These are phyloP conservation scores for Gonapodya prolifera DNA, from an alignment of 192 early-diverging fungal genomes.

Conservation along the genomic window DNA sequence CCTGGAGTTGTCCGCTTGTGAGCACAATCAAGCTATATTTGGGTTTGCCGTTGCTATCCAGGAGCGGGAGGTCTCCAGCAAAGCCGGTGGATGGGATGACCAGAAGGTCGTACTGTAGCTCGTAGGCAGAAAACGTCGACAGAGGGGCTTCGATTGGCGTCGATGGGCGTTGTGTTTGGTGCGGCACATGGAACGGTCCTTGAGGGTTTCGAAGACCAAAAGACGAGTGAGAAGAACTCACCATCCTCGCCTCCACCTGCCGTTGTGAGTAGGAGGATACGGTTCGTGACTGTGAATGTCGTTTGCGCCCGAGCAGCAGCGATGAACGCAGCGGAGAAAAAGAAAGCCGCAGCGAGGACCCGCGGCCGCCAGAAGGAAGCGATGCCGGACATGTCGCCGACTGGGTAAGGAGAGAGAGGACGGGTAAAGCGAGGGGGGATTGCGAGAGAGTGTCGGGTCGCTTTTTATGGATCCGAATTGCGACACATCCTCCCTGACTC, in stretches of 20 bases:
- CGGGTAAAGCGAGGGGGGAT: too few species aligned
- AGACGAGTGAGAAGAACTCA: background rate
- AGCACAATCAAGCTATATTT: slow-evolving; percentile 2
- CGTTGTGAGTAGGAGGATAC: background rate
- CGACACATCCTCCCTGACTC: too few species aligned
- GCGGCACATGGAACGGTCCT: background rate
- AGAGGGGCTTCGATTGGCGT: too few species aligned
- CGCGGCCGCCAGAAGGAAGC: too few species aligned
- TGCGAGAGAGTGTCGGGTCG: too few species aligned
- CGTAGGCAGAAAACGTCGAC: background rate
- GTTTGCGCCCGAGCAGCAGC: too few species aligned
- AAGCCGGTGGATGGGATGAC: background rate
- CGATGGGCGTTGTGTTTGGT: too few species aligned
- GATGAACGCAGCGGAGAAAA: too few species aligned
- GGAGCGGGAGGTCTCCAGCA: background rate
- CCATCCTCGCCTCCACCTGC: background rate
- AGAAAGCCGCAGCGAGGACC: too few species aligned
- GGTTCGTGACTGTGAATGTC: background rate
- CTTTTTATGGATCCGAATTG: too few species aligned
- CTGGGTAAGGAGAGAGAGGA: too few species aligned
- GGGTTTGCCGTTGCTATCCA: background rate
- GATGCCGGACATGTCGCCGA: too few species aligned
- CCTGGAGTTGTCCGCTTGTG: background rate
- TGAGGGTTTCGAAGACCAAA: background rate
- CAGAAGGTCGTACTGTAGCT: background rate